phyloP scores from a whole-genome alignment of 345 rosid species.

The Lagerstroemia speciosa region DNA sequence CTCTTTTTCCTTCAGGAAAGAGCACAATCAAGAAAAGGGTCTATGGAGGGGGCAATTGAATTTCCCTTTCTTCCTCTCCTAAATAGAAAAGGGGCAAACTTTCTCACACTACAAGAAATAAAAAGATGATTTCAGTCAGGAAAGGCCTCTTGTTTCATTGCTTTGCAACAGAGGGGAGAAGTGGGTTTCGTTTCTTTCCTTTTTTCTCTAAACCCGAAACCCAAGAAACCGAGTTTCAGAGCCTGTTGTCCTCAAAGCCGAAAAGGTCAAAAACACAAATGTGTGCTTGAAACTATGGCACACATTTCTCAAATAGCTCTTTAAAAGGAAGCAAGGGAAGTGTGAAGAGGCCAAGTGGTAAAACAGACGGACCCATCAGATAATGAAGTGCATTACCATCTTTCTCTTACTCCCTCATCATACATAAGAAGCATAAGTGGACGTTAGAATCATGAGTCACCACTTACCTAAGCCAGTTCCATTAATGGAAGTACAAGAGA shows the following conservation, averaged over 20 bases:
- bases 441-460: not conserved
- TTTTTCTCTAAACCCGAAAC: constrained; percentile 17
- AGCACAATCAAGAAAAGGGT: constrained; percentile 20
- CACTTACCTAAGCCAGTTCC: constrained; percentile 3
- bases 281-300: constrained; percentile 18
- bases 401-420: not conserved
- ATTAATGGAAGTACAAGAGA: not conserved
- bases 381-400: constrained; percentile 5
- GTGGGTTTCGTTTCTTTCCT: constrained; percentile 16
- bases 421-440: not conserved
- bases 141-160: constrained; percentile 27
- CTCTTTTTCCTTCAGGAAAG: constrained; percentile 19
- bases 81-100: constrained; percentile 17
- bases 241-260: constrained; percentile 16
- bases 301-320: constrained; percentile 19
- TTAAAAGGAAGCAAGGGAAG: constrained; percentile 28
- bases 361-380: constrained; percentile 44
- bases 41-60: constrained; percentile 11
- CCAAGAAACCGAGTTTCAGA: constrained; percentile 55
- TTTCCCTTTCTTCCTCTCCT: constrained; percentile 17
- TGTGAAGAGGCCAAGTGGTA: constrained; percentile 25
- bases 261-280: constrained; percentile 27
- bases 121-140: constrained; percentile 30
- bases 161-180: constrained; percentile 32
- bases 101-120: constrained; percentile 10